A percentile compares a stretch with the other conserved stretches of the same genome.
Conservation (phyloP, 345 rosid species). For the Psidium friedrichsthalianum region DNA sequence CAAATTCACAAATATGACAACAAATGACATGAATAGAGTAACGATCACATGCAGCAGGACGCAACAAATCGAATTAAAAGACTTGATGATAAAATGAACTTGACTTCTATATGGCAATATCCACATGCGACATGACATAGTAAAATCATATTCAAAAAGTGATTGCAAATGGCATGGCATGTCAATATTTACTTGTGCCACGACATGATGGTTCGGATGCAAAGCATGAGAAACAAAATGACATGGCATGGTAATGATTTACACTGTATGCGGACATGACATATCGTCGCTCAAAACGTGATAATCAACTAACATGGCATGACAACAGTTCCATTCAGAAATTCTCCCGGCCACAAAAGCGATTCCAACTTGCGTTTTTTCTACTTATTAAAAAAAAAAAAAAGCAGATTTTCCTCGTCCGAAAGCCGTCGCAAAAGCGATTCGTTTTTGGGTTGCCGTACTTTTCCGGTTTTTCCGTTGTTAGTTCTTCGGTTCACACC, state of each 20-base stretch:
- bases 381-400: neutral
- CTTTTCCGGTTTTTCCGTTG: neutral
- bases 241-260: neutral
- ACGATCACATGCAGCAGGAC: no score
- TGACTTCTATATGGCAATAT: no score
- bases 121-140: no score
- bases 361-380: neutral
- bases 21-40: no score
- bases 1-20: no score
- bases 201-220: fast-evolving
- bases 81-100: no score
- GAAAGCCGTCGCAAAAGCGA: neutral
- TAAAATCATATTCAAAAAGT: neutral
- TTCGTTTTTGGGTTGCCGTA: neutral
- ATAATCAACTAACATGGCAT: neutral
- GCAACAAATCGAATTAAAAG: no score
- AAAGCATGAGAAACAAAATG: neutral
- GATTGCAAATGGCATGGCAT: neutral
- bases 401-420: neutral
- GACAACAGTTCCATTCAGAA: neutral
- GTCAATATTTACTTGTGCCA: neutral
- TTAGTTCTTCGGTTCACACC: neutral
- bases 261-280: no score
- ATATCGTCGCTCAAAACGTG: neutral
- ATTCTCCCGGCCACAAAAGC: neutral